Base-by-base conservation (phyloP, 352 stramenopile species). In the Phytopythium oedochilum region DNA sequence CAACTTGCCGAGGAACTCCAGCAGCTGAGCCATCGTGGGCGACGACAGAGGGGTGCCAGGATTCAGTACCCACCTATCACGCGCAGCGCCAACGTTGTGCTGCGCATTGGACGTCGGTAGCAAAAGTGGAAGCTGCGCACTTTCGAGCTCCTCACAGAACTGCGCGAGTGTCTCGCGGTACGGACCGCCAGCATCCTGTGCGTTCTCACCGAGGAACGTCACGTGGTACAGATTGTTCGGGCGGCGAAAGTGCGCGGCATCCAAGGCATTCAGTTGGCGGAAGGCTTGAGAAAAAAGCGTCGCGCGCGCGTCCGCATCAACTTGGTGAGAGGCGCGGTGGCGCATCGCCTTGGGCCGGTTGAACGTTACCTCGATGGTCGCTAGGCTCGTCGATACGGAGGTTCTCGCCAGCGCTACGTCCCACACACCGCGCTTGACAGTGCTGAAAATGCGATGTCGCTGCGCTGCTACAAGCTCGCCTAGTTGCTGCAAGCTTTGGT, bases 1-100 rank as follows among this genome's bases (percentile, higher is more conserved):
- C 5, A 98, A 65, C 57, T 97, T 97, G 9, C 93, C 93, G 11
- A 98, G 64, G 50, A 98, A 98, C 47, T 94, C 79, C 34, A 95
- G 92, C 81, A 97, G 96, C 29, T 86, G 78, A 20, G 86, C 62
- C 18, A 76, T 50, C 32, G 67, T 85, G 0, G 40, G 29, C n/a
- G 59, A 68, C 10, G 54, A 68, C 20, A 55, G 49, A 6, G 18
- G n/a, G 14, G 90, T 76, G 17, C 71, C 74, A 1, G 93, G 88
- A 60, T 97, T 96, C 47, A 97, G 46, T 14, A 98, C 62, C 76
- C 89, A 98, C 45, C 90, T 94, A 46, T 98, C 92, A 6, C 88
- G 72, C 7, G 87, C 89, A 17, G 71, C 61, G 26, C 94, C 91
- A 44, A 97, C 89, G 38, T 95, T 91, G 57, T 97, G 86, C 38